These are phyloP conservation scores for Articulospora tetracladia DNA, from an alignment of 495 filamentous ascomycete species.

Conservation along the genomic window DNA sequence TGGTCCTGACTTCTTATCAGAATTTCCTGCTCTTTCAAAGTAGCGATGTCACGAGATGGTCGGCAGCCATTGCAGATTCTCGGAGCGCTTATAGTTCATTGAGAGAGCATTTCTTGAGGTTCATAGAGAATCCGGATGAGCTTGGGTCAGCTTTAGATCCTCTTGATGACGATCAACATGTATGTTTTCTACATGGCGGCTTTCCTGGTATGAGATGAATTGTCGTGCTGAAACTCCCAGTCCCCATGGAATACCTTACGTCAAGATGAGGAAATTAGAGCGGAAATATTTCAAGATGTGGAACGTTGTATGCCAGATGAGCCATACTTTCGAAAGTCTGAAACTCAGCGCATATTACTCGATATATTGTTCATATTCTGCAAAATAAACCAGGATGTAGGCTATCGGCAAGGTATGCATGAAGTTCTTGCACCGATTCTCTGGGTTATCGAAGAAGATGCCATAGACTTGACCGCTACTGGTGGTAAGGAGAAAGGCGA, in stretches of 20 bases:
- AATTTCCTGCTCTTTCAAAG: constrained; percentile 77
- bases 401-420: constrained; percentile 97
- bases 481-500: constrained; percentile 20
- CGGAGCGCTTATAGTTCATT: constrained; percentile 70
- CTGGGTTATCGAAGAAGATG: constrained; percentile 82
- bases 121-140: constrained; percentile 78
- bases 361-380: constrained; percentile 93
- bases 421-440: constrained; percentile 89
- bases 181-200: constrained; percentile 36
- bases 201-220: background rate
- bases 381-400: constrained; percentile 82
- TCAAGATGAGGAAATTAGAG: constrained; percentile 76
- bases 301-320: constrained; percentile 91
- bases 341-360: constrained; percentile 75
- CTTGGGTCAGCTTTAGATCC: constrained; percentile 75
- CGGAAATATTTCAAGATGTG: constrained; percentile 94
- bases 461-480: constrained; percentile 33
- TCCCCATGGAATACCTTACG: constrained; percentile 87
- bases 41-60: constrained; percentile 65
- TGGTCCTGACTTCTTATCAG: constrained; percentile 35
- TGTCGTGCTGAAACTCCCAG: constrained; percentile 38
- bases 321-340: constrained; percentile 76
- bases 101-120: constrained; percentile 69
- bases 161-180: constrained; percentile 78
- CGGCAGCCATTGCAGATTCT: constrained; percentile 58